phyloP scores from a whole-genome alignment of 2,329 filamentous ascomycete species.

The Aureobasidium sp. region DNA sequence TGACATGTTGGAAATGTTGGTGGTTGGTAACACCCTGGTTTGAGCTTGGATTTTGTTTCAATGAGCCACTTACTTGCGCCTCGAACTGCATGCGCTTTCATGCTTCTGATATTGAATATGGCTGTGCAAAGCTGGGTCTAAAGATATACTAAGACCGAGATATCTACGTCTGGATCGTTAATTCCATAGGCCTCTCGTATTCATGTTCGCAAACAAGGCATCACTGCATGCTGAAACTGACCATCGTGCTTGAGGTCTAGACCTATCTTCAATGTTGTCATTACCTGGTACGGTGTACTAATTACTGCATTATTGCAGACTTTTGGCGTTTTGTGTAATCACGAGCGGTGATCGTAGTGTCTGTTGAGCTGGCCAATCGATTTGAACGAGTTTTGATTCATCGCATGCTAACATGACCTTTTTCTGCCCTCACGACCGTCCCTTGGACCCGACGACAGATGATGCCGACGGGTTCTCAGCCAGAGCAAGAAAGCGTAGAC shows the following conservation, averaged over 20 bases:
- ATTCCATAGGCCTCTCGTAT: not conserved
- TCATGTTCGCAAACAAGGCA: not conserved
- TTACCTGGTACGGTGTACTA: not conserved
- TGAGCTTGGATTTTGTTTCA: not conserved
- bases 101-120: not conserved
- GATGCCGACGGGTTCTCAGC: not conserved
- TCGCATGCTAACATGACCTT: constrained; percentile 18
- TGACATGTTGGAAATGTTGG: not conserved
- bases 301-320: not conserved
- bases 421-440: constrained; percentile 13
- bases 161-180: not conserved
- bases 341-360: not conserved
- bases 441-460: constrained; percentile 6
- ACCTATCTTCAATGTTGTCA: not conserved
- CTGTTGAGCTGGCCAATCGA: not conserved
- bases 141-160: not conserved
- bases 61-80: constrained; percentile 6
- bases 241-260: not conserved
- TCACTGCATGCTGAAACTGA: too few relatives aligned
- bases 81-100: not conserved
- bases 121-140: not conserved
- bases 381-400: constrained; percentile 18
- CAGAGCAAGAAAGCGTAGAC: constrained; percentile 12
- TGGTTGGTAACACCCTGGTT: not conserved
- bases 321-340: not conserved